Evolutionary conservation across 768 basidiomycete species (phyloP), one percentile per base, ranked within the genome.

Genomic region (Pluteus cervinus): DNA sequence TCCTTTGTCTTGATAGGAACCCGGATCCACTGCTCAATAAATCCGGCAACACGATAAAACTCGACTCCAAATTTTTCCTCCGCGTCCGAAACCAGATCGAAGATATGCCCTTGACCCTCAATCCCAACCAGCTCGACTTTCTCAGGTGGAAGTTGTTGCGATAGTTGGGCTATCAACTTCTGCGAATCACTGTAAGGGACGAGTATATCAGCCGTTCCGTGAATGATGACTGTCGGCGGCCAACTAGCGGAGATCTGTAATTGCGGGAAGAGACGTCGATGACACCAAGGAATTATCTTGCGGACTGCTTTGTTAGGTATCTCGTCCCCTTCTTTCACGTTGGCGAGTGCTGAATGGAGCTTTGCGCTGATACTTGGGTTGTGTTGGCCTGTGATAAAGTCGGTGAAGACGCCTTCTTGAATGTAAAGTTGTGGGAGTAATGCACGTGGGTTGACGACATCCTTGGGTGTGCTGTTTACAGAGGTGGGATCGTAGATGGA

Each of bases 401-500:
- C 80, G 1, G 81, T 47, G 31, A 61, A 72, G 3, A 50, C 51
- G 12, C 80, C 82, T 12, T 73, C 60, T 50, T 85, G 81, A 15
- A 79, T 56, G 42, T 75, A 80, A 7, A 82, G 56, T 4, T 76
- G 66, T 10, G 65, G 54, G 29, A 83, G 59, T 12, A 70, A 60
- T 76, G 76, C 77, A 29, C 81, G 72, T 4, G 75, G 73, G 46
- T 79, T 78, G 1, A 75, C 71, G 4, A 79, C 78, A 46, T 68
- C 75, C 9, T 77, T 75, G 1, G 79, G 77, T 2, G 65, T 76
- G n/a, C n/a, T n/a, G 7, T 52, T 57, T 15, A 69, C 62, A 14
- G 61, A 61, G 4, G 52, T 40, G 0, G 69, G 62, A 45, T 73
- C 63, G 44, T 75, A 79, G 5, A 61, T 55, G 7, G 73, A 59